Evolutionary conservation across 2,329 filamentous ascomycete species (phyloP).

Genomic region (Neurospora sp.): DNA sequence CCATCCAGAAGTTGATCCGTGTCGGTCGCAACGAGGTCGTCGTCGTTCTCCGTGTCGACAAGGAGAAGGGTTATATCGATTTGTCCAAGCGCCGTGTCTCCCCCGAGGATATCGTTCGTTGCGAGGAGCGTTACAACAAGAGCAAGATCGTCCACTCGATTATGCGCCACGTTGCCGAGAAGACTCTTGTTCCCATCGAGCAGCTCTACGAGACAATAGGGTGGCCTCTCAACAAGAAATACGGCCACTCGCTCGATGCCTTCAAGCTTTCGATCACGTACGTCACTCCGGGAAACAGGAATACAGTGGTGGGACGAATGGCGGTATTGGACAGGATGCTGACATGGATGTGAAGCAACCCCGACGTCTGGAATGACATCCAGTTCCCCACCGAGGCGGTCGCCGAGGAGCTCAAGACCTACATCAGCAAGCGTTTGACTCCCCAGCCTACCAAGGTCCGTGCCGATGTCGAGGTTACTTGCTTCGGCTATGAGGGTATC

Average conservation of each 20-base stretch:
- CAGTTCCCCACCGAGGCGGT: conserved; percentile 78
- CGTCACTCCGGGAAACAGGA: neutral
- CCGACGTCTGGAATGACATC: conserved; percentile 91
- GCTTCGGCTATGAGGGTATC: conserved; percentile 94
- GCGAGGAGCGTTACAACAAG: conserved; percentile 99
- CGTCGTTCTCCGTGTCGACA: conserved; percentile 96
- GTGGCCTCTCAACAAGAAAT: conserved; percentile 97
- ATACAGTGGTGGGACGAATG: neutral
- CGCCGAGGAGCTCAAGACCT: conserved; percentile 81
- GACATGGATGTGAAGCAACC: conserved; percentile 54
- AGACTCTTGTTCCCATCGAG: conserved; percentile 91
- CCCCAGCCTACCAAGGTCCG: conserved; percentile 98
- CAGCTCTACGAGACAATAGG: conserved; percentile 86
- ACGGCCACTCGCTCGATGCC: conserved; percentile 89
- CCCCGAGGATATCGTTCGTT: conserved; percentile 94
- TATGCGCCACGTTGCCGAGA: conserved; percentile 97
- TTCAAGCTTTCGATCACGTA: conserved; percentile 99
- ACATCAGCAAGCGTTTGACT: conserved; percentile 94
- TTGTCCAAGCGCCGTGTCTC: conserved; percentile 96
- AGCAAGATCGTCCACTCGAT: conserved; percentile 99
- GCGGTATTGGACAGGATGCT: conserved; percentile 1
- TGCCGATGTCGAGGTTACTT: conserved; percentile 93
- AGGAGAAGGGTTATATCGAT: conserved; percentile 99
- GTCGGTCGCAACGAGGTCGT: conserved; percentile 98
- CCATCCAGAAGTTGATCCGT: conserved; percentile 97